Evolutionary conservation across 2,329 filamentous ascomycete genomes (phyloP), one percentile per base, ranked within the genome.

Genomic region (Gyromitra esculenta): DNA sequence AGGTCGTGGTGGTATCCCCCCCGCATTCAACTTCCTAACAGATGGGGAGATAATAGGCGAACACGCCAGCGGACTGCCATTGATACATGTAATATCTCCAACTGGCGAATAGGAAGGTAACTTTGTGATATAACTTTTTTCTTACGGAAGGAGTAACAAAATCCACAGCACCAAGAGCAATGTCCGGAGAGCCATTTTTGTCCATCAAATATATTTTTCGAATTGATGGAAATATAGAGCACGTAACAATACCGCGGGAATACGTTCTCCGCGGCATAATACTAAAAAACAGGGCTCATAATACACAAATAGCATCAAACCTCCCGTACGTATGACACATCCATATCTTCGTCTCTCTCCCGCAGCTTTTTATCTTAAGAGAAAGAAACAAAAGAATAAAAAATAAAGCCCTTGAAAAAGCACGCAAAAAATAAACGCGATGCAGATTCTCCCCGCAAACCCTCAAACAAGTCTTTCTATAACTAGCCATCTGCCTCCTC

Each of bases 361-460:
- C 41, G 41, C 54, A 69, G 21, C 35, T 37, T 56, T 63, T 71
- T 1, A 35, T 18, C 41, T 37, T 39, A 39, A 57, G 7, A 48
- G 37, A 65, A 66, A 25, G 37, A 57, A 57, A 37, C 13, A 60
- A 73, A 57, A 43, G 13, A 54, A 21, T 45, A 63, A 39, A 65
- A 48, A 43, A 57, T 56, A 45, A 18, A n/a, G 21, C 18, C 39
- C 52, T 57, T 13, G 39, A 57, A 37, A 69, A 60, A 59, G 66
- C 66, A 69, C 25, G 66, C 66, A 69, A 69, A 18, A 54, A 63
- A 56, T 48, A 69, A 50, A 50, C 37, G 71, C 57, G 15, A 69
- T 74, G 64, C 56, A 69, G 48, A 59, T 69, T 45, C 56, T 43
- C 56, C 5, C 39, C 50, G 35, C 31, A 63, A 66, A 59, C 3